Base-by-base conservation (phyloP, 352 stramenopile genomes). In the Phytophthora pluvialis region DNA sequence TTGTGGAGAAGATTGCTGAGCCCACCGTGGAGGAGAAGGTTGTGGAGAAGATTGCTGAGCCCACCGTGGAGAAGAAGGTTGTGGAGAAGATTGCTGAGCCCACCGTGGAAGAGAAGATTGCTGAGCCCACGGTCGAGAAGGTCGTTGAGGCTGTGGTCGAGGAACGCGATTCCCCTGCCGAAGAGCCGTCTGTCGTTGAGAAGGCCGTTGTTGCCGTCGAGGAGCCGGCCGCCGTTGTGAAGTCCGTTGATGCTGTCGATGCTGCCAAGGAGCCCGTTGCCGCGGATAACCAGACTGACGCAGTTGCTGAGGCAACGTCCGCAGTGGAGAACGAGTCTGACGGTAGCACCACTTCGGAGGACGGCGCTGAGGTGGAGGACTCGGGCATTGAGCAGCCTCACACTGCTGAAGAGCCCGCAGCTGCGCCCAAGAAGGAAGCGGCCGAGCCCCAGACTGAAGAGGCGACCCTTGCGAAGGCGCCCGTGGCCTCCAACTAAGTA, bases 271-370 rank as follows among this genome's bases (percentile, higher is more conserved):
- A 64, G 16, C 7, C 50, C 12, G 36, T 38, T 31, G 18, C 21
- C 40, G 32, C 36, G 11, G 25, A 51, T 42, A 72, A 66, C 9
- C 52, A 64, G 47, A 50, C 57, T 15, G 66, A 70, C 48, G 55
- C 31, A 2, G 49, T 45, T 32, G 16, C 49, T 15, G 49, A 62
- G 46, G 16, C 25, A 7, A 39, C 18, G 18, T 0, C 49, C 9
- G 16, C 55, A 12, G 64, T 36, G 16, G 64, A 45, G 25, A 64
- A 60, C n/a, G 66, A 78, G 46, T 62, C 53, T 5, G 59, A 68
- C n/a, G 56, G 62, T 29, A 73, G 67, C 49, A 73, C 62, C 12
- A 71, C 67, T 29, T 78, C 62, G 13, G 57, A 73, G 50, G 67
- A 73, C 36, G 61, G 40, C 11, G 47, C 42, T 38, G 64, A 76